phyloP scores from a whole-genome alignment of 306 rosid genomes.

The Acmispon strigosus region DNA sequence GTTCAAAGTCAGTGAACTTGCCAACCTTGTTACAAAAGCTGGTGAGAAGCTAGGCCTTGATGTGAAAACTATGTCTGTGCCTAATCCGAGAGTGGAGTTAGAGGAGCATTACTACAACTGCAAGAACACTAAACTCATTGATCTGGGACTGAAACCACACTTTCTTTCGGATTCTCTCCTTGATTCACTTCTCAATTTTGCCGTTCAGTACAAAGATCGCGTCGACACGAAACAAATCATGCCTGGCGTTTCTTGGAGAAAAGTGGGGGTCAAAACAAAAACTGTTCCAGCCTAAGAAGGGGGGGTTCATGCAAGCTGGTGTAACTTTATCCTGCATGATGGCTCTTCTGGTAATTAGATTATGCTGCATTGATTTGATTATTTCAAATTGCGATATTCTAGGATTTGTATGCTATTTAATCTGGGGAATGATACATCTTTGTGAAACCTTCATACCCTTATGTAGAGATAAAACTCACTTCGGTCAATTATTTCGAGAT shows the following conservation, averaged over 20 bases:
- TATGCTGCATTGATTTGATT: constrained; percentile 8
- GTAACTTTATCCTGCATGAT: background rate
- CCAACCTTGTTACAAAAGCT: constrained; percentile 65
- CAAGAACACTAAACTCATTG: constrained; percentile 82
- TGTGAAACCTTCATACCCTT: constrained; percentile 7
- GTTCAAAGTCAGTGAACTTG: constrained; percentile 84
- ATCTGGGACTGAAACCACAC: constrained; percentile 89
- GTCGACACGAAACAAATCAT: constrained; percentile 85
- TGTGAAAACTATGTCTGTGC: constrained; percentile 69
- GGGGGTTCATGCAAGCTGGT: background rate
- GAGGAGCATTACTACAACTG: constrained; percentile 99
- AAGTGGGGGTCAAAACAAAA: constrained; percentile 65
- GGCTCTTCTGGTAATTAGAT: constrained; percentile 12
- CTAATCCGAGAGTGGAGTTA: constrained; percentile 94
- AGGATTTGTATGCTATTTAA: background rate
- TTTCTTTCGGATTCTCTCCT: constrained; percentile 87
- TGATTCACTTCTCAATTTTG: constrained; percentile 85
- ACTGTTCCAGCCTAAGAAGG: constrained; percentile 52
- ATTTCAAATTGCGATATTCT: background rate
- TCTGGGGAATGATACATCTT: background rate
- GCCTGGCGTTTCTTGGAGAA: constrained; percentile 94
- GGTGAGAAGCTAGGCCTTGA: constrained; percentile 80
- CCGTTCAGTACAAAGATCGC: constrained; percentile 67
- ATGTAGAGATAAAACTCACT: too few relatives aligned
- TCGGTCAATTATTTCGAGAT: too few relatives aligned